A percentile compares a stretch with the other conserved stretches of the same genome.
Evolutionary conservation across 2,329 filamentous ascomycete species (phyloP).

Genomic region (Penicillium concentricum): DNA sequence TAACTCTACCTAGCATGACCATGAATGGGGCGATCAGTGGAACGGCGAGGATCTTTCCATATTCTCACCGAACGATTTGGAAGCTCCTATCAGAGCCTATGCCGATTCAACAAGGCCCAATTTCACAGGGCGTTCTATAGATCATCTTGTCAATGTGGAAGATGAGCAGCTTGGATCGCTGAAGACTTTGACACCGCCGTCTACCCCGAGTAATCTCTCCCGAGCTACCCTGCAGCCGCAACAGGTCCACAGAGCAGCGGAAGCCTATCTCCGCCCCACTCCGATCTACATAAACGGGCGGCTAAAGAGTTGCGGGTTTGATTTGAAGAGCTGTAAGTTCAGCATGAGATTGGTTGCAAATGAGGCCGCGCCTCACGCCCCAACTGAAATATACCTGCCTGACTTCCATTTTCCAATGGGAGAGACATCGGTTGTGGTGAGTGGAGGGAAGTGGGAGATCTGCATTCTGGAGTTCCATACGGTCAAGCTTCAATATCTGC

Average conservation of each 20-base stretch:
- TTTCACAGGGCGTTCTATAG: background rate
- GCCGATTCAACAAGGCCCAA: background rate
- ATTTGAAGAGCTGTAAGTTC: conserved; percentile 76
- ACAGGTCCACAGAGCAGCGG: conserved; percentile 80
- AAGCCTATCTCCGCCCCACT: conserved; percentile 86
- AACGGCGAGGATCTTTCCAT: conserved; percentile 97
- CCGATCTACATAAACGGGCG: conserved; percentile 73
- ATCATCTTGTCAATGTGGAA: background rate
- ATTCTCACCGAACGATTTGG: conserved; percentile 76
- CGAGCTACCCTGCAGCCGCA: conserved; percentile 57
- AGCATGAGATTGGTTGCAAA: conserved; percentile 66
- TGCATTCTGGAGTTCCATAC: conserved; percentile 68
- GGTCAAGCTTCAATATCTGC: conserved; percentile 69
- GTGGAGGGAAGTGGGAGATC: conserved; percentile 87
- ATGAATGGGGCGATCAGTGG: conserved; percentile 89
- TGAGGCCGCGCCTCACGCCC: conserved; percentile 57
- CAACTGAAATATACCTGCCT: conserved; percentile 82
- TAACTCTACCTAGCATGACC: conserved; percentile 63
- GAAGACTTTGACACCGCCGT: conserved; percentile 55
- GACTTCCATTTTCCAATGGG: conserved; percentile 87
- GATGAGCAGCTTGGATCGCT: too few relatives aligned
- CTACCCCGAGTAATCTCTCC: conserved; percentile 57
- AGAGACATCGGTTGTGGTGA: conserved; percentile 69
- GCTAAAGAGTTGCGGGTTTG: conserved; percentile 72
- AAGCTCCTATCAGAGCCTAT: conserved; percentile 45